Percentiles rank a stretch among this genome's conserved stretches.
phyloP scores from a whole-genome alignment of 768 basidiomycete genomes.

The Neoboletus brunneissimus region DNA sequence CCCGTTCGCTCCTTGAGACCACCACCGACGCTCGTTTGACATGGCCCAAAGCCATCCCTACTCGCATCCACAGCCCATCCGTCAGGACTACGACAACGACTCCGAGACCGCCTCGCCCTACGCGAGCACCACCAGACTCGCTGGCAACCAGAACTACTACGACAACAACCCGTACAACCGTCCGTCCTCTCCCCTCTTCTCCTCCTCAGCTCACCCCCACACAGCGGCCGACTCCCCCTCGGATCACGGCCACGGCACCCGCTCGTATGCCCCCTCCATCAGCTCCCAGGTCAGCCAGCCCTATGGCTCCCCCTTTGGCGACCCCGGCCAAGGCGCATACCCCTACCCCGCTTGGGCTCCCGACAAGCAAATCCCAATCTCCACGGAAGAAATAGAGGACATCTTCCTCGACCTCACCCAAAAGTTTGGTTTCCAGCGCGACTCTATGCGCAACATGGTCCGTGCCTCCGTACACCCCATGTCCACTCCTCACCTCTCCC shows the following conservation, averaged over 20 bases:
- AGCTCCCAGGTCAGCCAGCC: constrained; percentile 59
- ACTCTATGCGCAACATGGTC: constrained; percentile 95
- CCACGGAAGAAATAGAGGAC: constrained; percentile 97
- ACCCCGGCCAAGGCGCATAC: constrained; percentile 52
- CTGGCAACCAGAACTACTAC: constrained; percentile 39
- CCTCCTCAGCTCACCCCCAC: not conserved
- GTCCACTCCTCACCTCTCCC: constrained; percentile 9
- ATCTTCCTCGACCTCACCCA: constrained; percentile 97
- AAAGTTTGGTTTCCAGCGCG: constrained; percentile 98
- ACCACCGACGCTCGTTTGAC: constrained; percentile 25
- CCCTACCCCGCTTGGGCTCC: constrained; percentile 96
- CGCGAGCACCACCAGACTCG: constrained; percentile 56
- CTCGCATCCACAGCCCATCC: constrained; percentile 30
- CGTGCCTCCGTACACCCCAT: constrained; percentile 18
- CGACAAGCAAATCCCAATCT: constrained; percentile 92
- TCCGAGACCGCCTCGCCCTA: constrained; percentile 55
- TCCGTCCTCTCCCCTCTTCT: constrained; percentile 6
- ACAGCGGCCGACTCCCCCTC: constrained; percentile 23
- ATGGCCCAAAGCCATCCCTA: constrained; percentile 38
- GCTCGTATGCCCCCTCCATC: constrained; percentile 55
- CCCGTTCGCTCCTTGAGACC: constrained; percentile 5
- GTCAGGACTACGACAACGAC: constrained; percentile 45
- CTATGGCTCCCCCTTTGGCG: constrained; percentile 57
- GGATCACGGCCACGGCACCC: constrained; percentile 33
- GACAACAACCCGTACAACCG: constrained; percentile 27